Evolutionary conservation across 306 rosid species (phyloP).

Genomic region (Psophocarpus tetragonolobus): DNA sequence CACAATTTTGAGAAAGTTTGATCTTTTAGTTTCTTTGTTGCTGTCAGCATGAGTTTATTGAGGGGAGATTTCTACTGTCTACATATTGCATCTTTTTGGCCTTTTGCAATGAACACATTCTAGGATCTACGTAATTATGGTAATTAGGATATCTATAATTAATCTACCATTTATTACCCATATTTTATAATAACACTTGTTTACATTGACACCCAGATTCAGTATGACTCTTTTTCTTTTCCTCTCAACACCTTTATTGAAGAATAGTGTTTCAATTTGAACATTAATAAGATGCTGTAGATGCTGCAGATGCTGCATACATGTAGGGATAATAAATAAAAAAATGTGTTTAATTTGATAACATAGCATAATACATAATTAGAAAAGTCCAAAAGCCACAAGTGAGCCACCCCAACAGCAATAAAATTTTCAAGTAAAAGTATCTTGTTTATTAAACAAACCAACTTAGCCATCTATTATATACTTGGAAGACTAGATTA

Average conservation of each 20-base stretch:
- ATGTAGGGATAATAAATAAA: neutral
- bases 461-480: neutral
- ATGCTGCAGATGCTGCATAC: conserved; percentile 1
- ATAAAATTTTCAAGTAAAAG: neutral
- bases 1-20: neutral
- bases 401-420: neutral
- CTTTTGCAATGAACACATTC: neutral
- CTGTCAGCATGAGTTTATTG: neutral
- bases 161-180: neutral
- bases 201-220: neutral
- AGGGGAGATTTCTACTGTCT: neutral
- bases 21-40: neutral
- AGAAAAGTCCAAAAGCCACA: neutral
- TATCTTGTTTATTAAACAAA: neutral
- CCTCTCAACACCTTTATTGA: neutral
- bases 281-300: conserved; percentile 3
- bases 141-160: neutral
- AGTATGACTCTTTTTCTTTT: neutral
- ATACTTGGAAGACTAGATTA: neutral
- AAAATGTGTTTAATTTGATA: neutral
- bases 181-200: neutral
- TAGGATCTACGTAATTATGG: neutral
- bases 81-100: neutral
- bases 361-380: neutral
- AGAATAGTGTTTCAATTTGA: neutral